Evolutionary conservation across 2,329 filamentous ascomycete genomes (phyloP).

Genomic region (Neofusicoccum parvum): DNA sequence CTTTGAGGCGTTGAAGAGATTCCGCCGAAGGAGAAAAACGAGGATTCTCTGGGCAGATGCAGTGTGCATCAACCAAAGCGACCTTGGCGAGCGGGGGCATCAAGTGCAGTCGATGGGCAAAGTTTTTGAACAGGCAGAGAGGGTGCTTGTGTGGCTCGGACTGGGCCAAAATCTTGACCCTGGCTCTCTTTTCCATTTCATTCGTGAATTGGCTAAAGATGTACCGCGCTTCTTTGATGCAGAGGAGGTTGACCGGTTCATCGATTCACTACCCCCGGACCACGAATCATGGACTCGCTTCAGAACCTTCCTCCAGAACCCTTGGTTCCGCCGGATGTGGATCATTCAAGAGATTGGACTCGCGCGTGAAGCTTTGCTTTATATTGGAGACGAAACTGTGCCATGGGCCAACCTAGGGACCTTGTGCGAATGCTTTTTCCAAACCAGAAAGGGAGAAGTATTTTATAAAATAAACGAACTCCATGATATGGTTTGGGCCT

Average conservation of each 20-base stretch:
- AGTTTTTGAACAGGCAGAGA: conserved; percentile 4
- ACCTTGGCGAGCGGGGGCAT: conserved; percentile 11
- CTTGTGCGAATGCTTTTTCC: no score
- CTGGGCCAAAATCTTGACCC: not conserved
- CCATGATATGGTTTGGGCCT: no score
- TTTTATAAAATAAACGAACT: no score
- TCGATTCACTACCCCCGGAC: no score
- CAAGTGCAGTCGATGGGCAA: conserved; percentile 22
- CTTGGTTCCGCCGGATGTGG: not conserved
- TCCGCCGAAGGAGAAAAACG: not conserved
- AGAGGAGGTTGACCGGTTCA: no score
- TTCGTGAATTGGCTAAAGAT: not conserved
- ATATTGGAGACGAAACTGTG: no score
- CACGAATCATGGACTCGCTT: no score
- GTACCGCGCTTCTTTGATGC: no score
- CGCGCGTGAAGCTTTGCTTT: not conserved
- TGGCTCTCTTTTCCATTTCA: not conserved
- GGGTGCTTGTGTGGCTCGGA: conserved; percentile 18
- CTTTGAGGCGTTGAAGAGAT: not conserved
- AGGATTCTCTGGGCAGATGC: conserved; percentile 23
- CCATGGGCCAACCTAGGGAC: no score
- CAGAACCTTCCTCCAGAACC: no score
- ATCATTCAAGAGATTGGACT: not conserved
- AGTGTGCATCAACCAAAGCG: conserved; percentile 23
- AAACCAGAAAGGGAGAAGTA: no score